phyloP scores from a whole-genome alignment of 2,329 filamentous ascomycete genomes.

The Botrytis aclada region DNA sequence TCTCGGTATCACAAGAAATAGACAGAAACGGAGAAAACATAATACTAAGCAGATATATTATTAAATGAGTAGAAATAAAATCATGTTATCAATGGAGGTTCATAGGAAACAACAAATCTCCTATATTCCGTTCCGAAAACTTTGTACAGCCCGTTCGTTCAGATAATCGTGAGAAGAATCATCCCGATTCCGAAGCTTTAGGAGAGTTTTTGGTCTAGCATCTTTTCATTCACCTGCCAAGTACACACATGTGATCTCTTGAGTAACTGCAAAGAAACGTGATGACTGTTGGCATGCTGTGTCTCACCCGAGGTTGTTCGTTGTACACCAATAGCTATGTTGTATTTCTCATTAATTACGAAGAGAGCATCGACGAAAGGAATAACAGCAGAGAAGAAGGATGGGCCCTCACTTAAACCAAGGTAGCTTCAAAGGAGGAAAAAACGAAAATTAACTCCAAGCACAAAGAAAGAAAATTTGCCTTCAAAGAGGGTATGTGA shows the following conservation, averaged over 20 bases:
- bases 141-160: background rate
- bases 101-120: background rate
- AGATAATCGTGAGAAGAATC: background rate
- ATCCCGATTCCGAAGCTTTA: background rate
- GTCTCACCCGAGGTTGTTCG: background rate
- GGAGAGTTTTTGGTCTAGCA: background rate
- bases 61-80: background rate
- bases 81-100: background rate
- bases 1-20: background rate
- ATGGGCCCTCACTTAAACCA: background rate
- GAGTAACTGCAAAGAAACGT: background rate
- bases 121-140: slow-evolving; percentile 4
- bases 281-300: background rate
- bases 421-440: background rate
- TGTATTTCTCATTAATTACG: background rate
- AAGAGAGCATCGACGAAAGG: background rate
- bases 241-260: background rate
- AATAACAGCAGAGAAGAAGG: background rate
- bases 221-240: background rate
- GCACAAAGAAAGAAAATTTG: background rate
- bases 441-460: background rate
- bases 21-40: background rate
- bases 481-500: background rate
- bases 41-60: background rate
- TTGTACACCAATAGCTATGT: background rate